Evolutionary conservation across 2,329 filamentous ascomycete species (phyloP).

Genomic region (Didymella segeticola): DNA sequence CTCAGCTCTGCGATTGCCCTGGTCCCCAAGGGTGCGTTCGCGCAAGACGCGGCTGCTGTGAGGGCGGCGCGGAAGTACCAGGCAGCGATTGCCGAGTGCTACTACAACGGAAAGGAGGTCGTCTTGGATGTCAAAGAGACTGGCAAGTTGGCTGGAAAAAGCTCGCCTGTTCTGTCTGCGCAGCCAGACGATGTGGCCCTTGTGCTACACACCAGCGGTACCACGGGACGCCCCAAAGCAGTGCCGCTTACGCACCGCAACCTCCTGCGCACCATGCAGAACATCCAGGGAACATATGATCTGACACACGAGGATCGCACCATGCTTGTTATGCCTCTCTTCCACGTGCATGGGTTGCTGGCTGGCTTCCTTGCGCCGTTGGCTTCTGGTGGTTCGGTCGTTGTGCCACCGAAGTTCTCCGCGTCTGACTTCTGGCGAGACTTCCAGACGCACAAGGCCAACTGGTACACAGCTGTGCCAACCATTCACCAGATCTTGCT

Average conservation of each 20-base stretch:
- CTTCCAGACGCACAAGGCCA: conserved; percentile 75
- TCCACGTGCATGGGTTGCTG: conserved; percentile 88
- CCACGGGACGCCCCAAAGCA: conserved; percentile 84
- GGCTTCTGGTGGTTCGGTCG: conserved; percentile 75
- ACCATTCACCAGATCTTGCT: conserved; percentile 91
- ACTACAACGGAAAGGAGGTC: conserved; percentile 76
- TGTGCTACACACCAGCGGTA: conserved; percentile 84
- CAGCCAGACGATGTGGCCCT: conserved; percentile 81
- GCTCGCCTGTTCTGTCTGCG: conserved; percentile 59
- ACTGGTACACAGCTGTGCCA: conserved; percentile 93
- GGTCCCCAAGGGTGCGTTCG: conserved; percentile 74
- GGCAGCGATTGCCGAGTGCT: conserved; percentile 85
- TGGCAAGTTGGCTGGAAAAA: conserved; percentile 67
- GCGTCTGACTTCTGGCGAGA: conserved; percentile 83
- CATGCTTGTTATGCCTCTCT: conserved; percentile 88
- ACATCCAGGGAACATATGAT: conserved; percentile 79
- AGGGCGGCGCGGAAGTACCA: conserved; percentile 79
- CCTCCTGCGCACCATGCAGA: conserved; percentile 81
- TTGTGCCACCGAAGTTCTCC: conserved; percentile 81
- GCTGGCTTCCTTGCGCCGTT: conserved; percentile 82
- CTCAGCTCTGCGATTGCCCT: conserved; percentile 79
- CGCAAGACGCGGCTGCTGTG: conserved; percentile 72
- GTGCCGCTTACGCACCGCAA: conserved; percentile 81
- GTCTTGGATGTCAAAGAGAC: conserved; percentile 78
- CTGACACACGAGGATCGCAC: conserved; percentile 76